phyloP scores from a whole-genome alignment of 1,284 basidiomycete genomes.

The Ceratobasidium sp. region DNA sequence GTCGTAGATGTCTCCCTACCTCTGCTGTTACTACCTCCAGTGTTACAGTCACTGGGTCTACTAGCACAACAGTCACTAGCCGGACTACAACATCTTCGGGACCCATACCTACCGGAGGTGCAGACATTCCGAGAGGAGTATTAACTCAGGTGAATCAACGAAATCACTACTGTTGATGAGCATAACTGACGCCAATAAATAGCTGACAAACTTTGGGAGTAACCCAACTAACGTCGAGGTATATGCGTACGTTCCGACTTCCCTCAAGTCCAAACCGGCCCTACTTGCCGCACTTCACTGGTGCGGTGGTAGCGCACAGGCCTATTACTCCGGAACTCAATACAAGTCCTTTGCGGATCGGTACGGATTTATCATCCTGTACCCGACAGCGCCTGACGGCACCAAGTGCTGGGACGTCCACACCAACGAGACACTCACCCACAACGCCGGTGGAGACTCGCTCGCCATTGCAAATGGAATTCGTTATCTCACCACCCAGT shows the following conservation, averaged over 20 bases:
- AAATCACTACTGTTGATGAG: neutral
- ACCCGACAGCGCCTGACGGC: conserved; percentile 48
- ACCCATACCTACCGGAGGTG: neutral
- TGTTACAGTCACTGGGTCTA: too few species aligned
- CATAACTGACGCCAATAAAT: too few species aligned
- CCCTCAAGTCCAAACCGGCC: conserved; percentile 53
- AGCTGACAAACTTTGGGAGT: conserved; percentile 52
- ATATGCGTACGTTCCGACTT: conserved; percentile 55
- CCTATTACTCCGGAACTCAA: conserved; percentile 58
- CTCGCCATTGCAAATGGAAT: conserved; percentile 59
- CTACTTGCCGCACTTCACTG: conserved; percentile 62
- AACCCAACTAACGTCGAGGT: conserved; percentile 58
- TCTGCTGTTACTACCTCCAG: neutral
- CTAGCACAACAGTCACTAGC: too few species aligned
- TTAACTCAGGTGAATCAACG: conserved; percentile 5
- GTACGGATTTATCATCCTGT: conserved; percentile 57
- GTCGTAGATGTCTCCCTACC: conserved; percentile 9
- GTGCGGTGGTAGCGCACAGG: conserved; percentile 60
- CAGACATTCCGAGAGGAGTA: neutral
- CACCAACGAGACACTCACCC: conserved; percentile 58
- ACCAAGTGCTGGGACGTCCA: conserved; percentile 65
- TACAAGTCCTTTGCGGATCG: conserved; percentile 57
- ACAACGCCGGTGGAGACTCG: conserved; percentile 63
- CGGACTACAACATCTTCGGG: neutral
- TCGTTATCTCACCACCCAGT: conserved; percentile 59